Percentiles rank a stretch among this genome's conserved stretches.
These are phyloP conservation scores for Fusarium nelsonii DNA, from an alignment of 2,329 filamentous ascomycete species.

Conservation along the genomic window DNA sequence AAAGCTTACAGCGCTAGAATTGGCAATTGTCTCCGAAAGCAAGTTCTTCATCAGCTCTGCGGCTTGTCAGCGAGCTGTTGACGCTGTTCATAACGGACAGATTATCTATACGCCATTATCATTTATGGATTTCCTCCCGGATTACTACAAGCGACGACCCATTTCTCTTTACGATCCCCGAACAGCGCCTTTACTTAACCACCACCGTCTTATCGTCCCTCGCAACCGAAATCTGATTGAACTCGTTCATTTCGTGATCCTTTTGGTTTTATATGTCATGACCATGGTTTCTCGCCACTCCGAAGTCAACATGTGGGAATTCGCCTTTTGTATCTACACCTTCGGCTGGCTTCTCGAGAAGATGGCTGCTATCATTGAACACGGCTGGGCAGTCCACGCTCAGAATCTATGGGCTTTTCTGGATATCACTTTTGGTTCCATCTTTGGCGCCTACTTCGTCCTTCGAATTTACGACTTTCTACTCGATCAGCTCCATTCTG, in stretches of 20 bases:
- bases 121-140: slow-evolving; percentile 79
- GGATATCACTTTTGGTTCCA: slow-evolving; percentile 74
- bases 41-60: slow-evolving; percentile 75
- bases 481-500: slow-evolving; percentile 59
- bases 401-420: slow-evolving; percentile 82
- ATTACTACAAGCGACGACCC: slow-evolving; percentile 78
- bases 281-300: slow-evolving; percentile 71
- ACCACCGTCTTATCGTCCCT: slow-evolving; percentile 78
- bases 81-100: slow-evolving; percentile 75
- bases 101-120: slow-evolving; percentile 78
- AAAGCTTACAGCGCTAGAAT: slow-evolving; percentile 76
- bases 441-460: slow-evolving; percentile 72
- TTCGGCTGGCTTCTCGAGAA: slow-evolving; percentile 77
- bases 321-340: slow-evolving; percentile 72
- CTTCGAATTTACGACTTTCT: slow-evolving; percentile 69
- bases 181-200: slow-evolving; percentile 74
- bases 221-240: slow-evolving; percentile 75
- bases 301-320: slow-evolving; percentile 65
- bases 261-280: slow-evolving; percentile 71
- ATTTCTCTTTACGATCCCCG: slow-evolving; percentile 77
- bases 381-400: slow-evolving; percentile 75
- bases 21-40: slow-evolving; percentile 78
- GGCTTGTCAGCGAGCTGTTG: slow-evolving; percentile 76
- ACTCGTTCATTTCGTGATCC: slow-evolving; percentile 72
- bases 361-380: slow-evolving; percentile 73